Base-by-base conservation (phyloP, 2,329 filamentous ascomycete genomes). In the Trichoderma sp. region DNA sequence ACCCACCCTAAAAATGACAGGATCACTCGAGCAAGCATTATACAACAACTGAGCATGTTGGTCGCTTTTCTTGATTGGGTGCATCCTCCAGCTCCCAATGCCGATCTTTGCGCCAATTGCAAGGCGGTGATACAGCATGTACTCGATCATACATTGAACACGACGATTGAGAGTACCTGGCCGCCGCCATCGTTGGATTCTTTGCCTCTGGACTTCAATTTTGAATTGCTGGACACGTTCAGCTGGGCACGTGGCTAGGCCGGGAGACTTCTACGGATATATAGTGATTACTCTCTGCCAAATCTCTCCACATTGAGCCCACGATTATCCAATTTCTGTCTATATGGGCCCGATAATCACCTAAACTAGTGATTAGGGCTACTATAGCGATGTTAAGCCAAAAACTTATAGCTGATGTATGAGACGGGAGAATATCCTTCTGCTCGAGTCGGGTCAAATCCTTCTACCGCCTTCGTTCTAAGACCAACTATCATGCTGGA, bases 301-400 rank as follows among this genome's bases (percentile, higher is more conserved):
- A 15, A 17, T 8, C 0, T 4, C 15, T 8, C 0, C 2, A 15
- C 15, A 4, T 39, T 2, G 3, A 39, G 2, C 36, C 5, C 36
- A 17, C 6, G 0, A 17, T 8, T 39, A 4, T 8, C 3, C 13
- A 39, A 17, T 17, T n/a, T n/a, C n/a, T n/a, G n/a, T n/a, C n/a
- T n/a, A n/a, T n/a, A n/a, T n/a, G n/a, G n/a, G n/a, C n/a, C n/a
- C n/a, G n/a, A n/a, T n/a, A n/a, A n/a, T n/a, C n/a, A n/a, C n/a
- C n/a, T n/a, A n/a, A n/a, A n/a, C n/a, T n/a, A n/a, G n/a, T n/a
- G n/a, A n/a, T n/a, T n/a, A n/a, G n/a, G n/a, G n/a, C n/a, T n/a
- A n/a, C n/a, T n/a, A n/a, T n/a, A n/a, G n/a, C n/a, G n/a, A n/a
- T n/a, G n/a, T n/a, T n/a, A n/a, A n/a, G n/a, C n/a, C n/a, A n/a